A percentile compares a stretch with the other conserved stretches of the same genome.
Conservation (phyloP, 2,329 filamentous ascomycete species). For the Sporothrix euskadiensis region DNA sequence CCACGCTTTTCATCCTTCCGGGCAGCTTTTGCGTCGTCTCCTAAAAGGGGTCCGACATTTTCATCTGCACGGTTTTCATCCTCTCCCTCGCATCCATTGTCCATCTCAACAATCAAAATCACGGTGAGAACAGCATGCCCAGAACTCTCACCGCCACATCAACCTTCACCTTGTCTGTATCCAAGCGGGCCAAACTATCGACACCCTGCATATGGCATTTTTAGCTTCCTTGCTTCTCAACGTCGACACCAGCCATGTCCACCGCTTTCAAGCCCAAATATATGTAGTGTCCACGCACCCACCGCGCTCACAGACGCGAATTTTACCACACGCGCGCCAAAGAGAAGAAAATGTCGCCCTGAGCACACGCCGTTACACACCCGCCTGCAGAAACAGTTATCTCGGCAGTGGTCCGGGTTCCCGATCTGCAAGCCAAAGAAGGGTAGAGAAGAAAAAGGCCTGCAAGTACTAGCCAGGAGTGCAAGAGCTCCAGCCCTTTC, state of each 20-base stretch:
- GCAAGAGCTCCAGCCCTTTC: neutral
- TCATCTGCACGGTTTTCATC: neutral
- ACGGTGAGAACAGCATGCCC: neutral
- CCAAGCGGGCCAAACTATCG: neutral
- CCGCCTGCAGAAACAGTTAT: neutral
- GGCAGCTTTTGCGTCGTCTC: slow-evolving; percentile 2
- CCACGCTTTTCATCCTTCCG: slow-evolving; percentile 16
- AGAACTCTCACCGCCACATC: slow-evolving; percentile 1
- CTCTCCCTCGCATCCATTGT: neutral
- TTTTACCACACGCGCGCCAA: slow-evolving; percentile 2
- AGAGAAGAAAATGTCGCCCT: neutral
- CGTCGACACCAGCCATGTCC: neutral
- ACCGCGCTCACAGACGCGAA: slow-evolving; percentile 7
- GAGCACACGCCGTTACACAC: neutral
- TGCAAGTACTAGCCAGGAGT: neutral
- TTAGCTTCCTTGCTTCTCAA: neutral
- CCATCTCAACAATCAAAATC: neutral
- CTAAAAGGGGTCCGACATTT: neutral
- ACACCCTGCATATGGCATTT: slow-evolving; percentile 7
- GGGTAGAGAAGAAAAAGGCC: neutral
- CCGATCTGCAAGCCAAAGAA: slow-evolving; percentile 17
- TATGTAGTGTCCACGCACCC: neutral
- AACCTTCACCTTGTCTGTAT: slow-evolving; percentile 13
- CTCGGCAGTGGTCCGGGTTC: slow-evolving; percentile 17
- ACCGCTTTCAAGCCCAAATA: too few species aligned